These are phyloP conservation scores for Ophiostoma montium DNA, from an alignment of 2,329 filamentous ascomycete species.

Conservation along the genomic window DNA sequence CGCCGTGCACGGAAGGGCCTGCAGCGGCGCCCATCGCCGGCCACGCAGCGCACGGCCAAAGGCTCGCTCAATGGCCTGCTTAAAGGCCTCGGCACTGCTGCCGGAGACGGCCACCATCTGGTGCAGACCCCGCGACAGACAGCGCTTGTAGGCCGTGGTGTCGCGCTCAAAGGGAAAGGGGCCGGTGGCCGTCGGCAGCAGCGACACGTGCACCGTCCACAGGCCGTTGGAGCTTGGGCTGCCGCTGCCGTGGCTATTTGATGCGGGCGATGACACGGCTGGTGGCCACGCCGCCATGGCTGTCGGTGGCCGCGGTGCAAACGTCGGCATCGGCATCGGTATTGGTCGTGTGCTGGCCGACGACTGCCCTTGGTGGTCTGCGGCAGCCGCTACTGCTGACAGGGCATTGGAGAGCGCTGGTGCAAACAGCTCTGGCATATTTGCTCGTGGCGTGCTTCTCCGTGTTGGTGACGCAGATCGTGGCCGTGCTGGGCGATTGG, in stretches of 20 bases:
- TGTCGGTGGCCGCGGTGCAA: background rate
- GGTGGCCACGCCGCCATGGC: background rate
- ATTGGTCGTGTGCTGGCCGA: background rate
- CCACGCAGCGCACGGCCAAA: slow-evolving; percentile 36
- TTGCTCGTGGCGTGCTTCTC: slow-evolving; percentile 4
- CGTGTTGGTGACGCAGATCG: background rate
- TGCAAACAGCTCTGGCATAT: background rate
- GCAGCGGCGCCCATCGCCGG: slow-evolving; percentile 42
- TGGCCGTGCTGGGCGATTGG: background rate
- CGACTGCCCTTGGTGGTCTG: background rate
- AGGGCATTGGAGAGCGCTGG: background rate
- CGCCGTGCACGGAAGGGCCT: slow-evolving; percentile 43
- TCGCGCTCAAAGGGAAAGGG: slow-evolving; percentile 49
- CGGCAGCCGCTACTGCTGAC: background rate
- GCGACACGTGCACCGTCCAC: slow-evolving; percentile 47
- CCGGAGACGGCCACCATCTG: slow-evolving; percentile 40
- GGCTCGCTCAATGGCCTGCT: slow-evolving; percentile 30
- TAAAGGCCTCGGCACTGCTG: slow-evolving; percentile 34
- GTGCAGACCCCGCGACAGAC: slow-evolving; percentile 44
- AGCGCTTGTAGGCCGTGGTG: slow-evolving; percentile 46
- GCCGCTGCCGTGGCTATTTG: background rate
- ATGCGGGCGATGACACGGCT: background rate
- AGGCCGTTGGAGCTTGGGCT: slow-evolving; percentile 20
- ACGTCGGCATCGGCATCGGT: background rate
- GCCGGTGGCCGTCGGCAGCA: slow-evolving; percentile 38